phyloP scores from a whole-genome alignment of 1,284 basidiomycete genomes.

The Phellopilus nigrolimitatus region DNA sequence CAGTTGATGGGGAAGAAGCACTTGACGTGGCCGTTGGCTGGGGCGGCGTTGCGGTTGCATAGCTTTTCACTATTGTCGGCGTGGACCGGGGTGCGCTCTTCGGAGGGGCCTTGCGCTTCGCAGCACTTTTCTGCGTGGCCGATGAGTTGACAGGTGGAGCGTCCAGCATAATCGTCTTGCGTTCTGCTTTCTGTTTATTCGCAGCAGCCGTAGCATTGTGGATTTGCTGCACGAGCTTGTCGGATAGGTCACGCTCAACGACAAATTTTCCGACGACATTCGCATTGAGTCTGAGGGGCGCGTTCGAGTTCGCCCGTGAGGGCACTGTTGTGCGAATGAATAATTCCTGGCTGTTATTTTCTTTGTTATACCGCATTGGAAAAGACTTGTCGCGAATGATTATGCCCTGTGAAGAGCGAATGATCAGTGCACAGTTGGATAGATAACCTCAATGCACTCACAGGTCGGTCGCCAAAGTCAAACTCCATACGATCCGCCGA shows the following conservation, averaged over 20 bases:
- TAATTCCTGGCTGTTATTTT: slow-evolving; percentile 59
- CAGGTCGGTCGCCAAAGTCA: slow-evolving; percentile 54
- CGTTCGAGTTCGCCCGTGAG: slow-evolving; percentile 49
- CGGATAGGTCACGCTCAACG: slow-evolving; percentile 56
- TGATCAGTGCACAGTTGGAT: slow-evolving; percentile 5
- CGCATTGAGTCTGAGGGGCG: slow-evolving; percentile 66
- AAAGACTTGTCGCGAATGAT: slow-evolving; percentile 60
- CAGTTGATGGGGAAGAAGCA: neutral
- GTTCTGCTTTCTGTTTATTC: slow-evolving; percentile 48
- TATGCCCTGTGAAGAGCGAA: slow-evolving; percentile 44
- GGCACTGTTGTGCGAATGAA: slow-evolving; percentile 59
- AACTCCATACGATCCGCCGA: slow-evolving; percentile 47
- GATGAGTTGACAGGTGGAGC: slow-evolving; percentile 28
- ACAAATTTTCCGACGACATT: slow-evolving; percentile 63
- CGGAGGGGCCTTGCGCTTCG: slow-evolving; percentile 27
- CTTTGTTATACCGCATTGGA: slow-evolving; percentile 47
- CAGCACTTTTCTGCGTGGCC: slow-evolving; percentile 27
- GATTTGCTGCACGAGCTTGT: slow-evolving; percentile 46
- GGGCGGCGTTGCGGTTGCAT: slow-evolving; percentile 21
- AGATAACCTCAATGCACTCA: slow-evolving; percentile 30
- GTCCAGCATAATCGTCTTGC: slow-evolving; percentile 49
- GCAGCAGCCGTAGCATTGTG: slow-evolving; percentile 53
- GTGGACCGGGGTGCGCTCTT: slow-evolving; percentile 23
- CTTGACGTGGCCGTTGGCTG: neutral
- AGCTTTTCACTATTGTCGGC: slow-evolving; percentile 22